Evolutionary conservation across 306 rosid genomes (phyloP), one percentile per base, ranked within the genome.

Genomic region (Inga leiocalycina): DNA sequence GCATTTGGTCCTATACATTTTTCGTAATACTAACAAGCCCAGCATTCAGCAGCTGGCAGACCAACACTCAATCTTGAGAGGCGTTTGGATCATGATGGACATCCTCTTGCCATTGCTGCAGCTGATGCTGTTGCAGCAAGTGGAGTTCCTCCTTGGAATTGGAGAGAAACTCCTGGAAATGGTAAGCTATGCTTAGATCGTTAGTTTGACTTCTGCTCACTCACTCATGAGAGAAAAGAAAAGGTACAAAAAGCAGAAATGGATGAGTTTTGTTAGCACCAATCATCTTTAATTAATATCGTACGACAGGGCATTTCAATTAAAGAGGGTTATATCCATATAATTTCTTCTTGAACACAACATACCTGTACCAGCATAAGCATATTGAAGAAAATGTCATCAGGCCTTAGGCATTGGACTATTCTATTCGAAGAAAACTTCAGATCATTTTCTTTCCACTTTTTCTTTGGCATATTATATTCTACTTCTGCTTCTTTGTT

Each of bases 151-250:
- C 98, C 98, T 77, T 96, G 99, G 99, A 96, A 92, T 86, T 96
- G 99, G 99, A 94, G 98, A 90, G 99, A 93, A 79, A 89, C 97
- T 86, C 91, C 97, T 4, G 98, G 91, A 87, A 93, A 91, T 90
- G 98, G 99, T 92, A 87, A 84, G 77, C 79, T 68, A 62, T 68
- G 78, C 62, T 57, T 57, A 65, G 75, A 70, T 78, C 35, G 46
- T 11, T 66, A 52, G 73, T 74, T 66, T 77, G 83, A 81, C 35
- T 16, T 49, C 24, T 44, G 71, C 46, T 71, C 61, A 39, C 41
- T 74, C 54, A 10, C 57, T 65, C 22, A 65, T n/a, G 54, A 44
- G 79, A 24, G 43, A 49, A 46, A 44, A 49, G 76, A 51, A 51
- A 49, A 16, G 3, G 10, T 10, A 15, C 54, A 14, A 19, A 9